These are phyloP conservation scores for Cryphonectria naterciae DNA, from an alignment of 2,329 filamentous ascomycete species.

Conservation along the genomic window DNA sequence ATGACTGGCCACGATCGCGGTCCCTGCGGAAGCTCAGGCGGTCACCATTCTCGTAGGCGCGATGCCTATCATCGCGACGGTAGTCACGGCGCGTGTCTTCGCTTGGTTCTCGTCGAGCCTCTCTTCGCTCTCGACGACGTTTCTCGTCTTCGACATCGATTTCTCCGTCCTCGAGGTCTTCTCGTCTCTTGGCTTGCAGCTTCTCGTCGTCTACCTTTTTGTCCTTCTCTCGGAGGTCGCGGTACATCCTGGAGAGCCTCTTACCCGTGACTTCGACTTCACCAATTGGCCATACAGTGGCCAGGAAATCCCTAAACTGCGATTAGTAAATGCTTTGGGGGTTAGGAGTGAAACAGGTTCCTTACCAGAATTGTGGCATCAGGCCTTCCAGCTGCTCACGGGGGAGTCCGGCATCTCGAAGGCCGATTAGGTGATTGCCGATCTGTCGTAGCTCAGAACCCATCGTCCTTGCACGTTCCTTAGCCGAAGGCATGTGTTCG, in stretches of 20 bases:
- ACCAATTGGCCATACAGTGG: slow-evolving; percentile 45
- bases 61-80: slow-evolving; percentile 36
- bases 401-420: slow-evolving; percentile 39
- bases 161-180: slow-evolving; percentile 44
- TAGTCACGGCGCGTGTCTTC: slow-evolving; percentile 38
- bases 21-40: slow-evolving; percentile 37
- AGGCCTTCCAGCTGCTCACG: slow-evolving; percentile 38
- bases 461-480: slow-evolving; percentile 42
- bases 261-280: slow-evolving; percentile 43
- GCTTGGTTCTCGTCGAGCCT: slow-evolving; percentile 27
- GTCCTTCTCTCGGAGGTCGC: slow-evolving; percentile 41
- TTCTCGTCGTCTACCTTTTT: slow-evolving; percentile 35
- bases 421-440: slow-evolving; percentile 41
- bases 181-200: slow-evolving; percentile 33
- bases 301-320: slow-evolving; percentile 42
- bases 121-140: slow-evolving; percentile 32
- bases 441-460: slow-evolving; percentile 43
- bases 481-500: slow-evolving; percentile 37
- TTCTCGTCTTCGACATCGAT: slow-evolving; percentile 43
- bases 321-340: slow-evolving; percentile 30
- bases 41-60: slow-evolving; percentile 38
- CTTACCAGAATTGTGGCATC: slow-evolving; percentile 45
- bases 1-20: slow-evolving; percentile 35
- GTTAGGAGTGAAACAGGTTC: background rate
- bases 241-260: slow-evolving; percentile 43